Conservation (phyloP, 2,329 filamentous ascomycete genomes). For the Coniochaeta sp. region DNA sequence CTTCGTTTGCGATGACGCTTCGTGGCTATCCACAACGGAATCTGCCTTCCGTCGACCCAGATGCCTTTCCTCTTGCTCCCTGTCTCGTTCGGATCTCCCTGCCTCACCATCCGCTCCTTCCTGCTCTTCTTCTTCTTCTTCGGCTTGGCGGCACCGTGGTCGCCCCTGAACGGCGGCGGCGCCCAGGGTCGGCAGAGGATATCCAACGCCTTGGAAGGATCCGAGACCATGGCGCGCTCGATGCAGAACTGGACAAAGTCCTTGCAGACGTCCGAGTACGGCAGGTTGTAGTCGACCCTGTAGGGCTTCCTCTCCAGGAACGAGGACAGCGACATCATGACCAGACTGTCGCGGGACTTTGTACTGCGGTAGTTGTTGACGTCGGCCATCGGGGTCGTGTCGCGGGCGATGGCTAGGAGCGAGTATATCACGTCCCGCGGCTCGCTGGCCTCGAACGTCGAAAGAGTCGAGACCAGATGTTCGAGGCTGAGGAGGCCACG, state of each 20-base stretch:
- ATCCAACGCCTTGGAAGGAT: slow-evolving; percentile 20
- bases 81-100: too few relatives aligned
- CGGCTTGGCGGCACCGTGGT: background rate
- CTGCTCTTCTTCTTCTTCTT: too few relatives aligned
- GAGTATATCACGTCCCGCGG: slow-evolving; percentile 25
- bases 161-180: slow-evolving; percentile 4
- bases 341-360: background rate
- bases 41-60: background rate
- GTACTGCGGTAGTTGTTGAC: background rate
- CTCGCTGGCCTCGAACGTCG: slow-evolving; percentile 19
- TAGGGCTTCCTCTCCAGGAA: slow-evolving; percentile 19
- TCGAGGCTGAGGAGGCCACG: too few relatives aligned
- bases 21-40: background rate
- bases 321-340: slow-evolving; percentile 8
- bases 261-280: slow-evolving; percentile 22
- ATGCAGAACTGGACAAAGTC: slow-evolving; percentile 27
- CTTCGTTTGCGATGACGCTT: background rate
- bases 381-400: slow-evolving; percentile 15
- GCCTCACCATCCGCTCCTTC: too few relatives aligned
- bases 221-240: background rate
- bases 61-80: background rate
- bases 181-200: slow-evolving; percentile 32
- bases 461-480: slow-evolving; percentile 24
- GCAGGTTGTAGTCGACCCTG: slow-evolving; percentile 21
- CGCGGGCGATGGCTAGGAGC: slow-evolving; percentile 24